Conservation (phyloP, 768 basidiomycete species). For the Boletus rubroflammeus region DNA sequence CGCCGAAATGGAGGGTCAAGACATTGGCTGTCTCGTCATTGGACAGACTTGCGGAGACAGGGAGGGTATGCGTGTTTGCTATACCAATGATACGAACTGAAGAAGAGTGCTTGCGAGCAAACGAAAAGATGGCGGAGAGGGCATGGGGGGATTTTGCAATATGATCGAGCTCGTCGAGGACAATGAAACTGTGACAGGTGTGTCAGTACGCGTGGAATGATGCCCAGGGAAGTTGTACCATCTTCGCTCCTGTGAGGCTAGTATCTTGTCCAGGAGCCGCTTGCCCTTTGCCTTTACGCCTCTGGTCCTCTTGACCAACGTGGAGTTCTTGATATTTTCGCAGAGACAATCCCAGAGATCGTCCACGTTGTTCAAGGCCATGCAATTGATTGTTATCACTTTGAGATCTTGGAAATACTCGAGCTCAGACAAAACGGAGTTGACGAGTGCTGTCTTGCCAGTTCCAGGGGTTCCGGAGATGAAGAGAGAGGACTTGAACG, state of each 20-base stretch:
- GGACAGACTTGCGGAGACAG: conserved; percentile 45
- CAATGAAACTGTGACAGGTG: conserved; percentile 50
- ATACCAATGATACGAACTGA: conserved; percentile 75
- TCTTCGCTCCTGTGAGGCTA: conserved; percentile 46
- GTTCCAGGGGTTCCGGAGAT: conserved; percentile 93
- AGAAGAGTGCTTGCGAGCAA: conserved; percentile 52
- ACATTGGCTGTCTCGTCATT: conserved; percentile 39
- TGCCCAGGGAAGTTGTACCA: conserved; percentile 37
- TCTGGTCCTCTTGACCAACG: conserved; percentile 35
- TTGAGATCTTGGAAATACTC: conserved; percentile 39
- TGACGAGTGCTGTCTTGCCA: conserved; percentile 85
- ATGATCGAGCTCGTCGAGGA: conserved; percentile 88
- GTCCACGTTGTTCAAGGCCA: conserved; percentile 67
- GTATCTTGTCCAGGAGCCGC: conserved; percentile 44
- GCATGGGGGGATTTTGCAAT: conserved; percentile 59
- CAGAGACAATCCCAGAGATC: conserved; percentile 66
- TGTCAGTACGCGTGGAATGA: conserved; percentile 18
- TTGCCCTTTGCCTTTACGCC: conserved; percentile 44
- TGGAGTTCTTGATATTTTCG: conserved; percentile 45
- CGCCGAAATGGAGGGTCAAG: conserved; percentile 73
- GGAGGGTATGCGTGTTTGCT: conserved; percentile 85
- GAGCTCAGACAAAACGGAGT: conserved; percentile 52
- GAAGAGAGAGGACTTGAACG: conserved; percentile 56
- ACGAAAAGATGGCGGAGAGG: conserved; percentile 61
- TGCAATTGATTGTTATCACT: conserved; percentile 70